A percentile compares a stretch with the other conserved stretches of the same genome.
These are phyloP conservation scores for Globisporangium middletonii DNA, from an alignment of 352 stramenopile species.

Conservation along the genomic window DNA sequence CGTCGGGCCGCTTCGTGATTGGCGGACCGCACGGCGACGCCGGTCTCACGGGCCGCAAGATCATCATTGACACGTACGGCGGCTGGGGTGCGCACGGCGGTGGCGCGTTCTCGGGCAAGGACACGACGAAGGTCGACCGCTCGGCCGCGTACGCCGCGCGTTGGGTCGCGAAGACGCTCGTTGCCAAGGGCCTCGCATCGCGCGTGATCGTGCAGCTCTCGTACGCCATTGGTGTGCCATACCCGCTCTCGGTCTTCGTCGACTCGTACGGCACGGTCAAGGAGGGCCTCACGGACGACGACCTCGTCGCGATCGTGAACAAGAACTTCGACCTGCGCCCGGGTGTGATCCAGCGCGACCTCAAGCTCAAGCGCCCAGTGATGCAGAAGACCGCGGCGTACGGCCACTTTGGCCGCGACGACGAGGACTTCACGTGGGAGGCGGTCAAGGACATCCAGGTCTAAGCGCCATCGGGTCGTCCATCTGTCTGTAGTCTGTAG, in stretches of 20 bases:
- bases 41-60: slow-evolving; percentile 98
- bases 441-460: slow-evolving; percentile 90
- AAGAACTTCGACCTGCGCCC: slow-evolving; percentile 99
- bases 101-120: slow-evolving; percentile 98
- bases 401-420: slow-evolving; percentile 98
- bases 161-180: slow-evolving; percentile 99
- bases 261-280: slow-evolving; percentile 98
- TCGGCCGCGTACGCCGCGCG: slow-evolving; percentile 97
- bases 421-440: slow-evolving; percentile 99
- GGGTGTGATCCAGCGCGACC: slow-evolving; percentile 97
- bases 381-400: slow-evolving; percentile 99
- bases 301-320: slow-evolving; percentile 97
- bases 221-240: slow-evolving; percentile 97
- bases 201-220: slow-evolving; percentile 96
- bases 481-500: slow-evolving; percentile 23
- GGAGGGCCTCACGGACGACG: slow-evolving; percentile 91
- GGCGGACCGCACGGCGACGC: slow-evolving; percentile 98
- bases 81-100: slow-evolving; percentile 98
- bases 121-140: slow-evolving; percentile 99
- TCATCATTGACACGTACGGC: slow-evolving; percentile 99
- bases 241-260: slow-evolving; percentile 96
- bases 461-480: slow-evolving; percentile 28
- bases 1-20: slow-evolving; percentile 98
- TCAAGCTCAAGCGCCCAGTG: slow-evolving; percentile 96
- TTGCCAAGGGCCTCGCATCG: slow-evolving; percentile 92